Conservation (phyloP, 768 basidiomycete genomes). For the Termitomyces sp. region DNA sequence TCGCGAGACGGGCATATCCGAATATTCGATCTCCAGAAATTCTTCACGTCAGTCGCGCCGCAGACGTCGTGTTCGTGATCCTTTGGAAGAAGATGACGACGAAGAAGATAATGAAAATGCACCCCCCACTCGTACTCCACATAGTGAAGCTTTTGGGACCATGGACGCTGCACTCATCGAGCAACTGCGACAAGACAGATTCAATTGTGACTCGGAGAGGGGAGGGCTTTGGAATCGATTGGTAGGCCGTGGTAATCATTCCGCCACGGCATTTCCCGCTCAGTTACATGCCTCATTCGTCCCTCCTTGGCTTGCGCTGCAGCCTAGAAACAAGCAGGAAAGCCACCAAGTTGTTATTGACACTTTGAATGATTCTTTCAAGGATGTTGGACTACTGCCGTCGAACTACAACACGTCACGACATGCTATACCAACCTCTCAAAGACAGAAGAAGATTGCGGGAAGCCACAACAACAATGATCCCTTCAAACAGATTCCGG, state of each 20-base stretch:
- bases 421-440: constrained; percentile 16
- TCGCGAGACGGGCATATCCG: constrained; percentile 1
- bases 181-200: constrained; percentile 25
- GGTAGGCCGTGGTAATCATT: constrained; percentile 14
- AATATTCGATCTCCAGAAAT: constrained; percentile 12
- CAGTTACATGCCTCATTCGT: constrained; percentile 25
- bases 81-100: constrained; percentile 21
- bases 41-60: constrained; percentile 17
- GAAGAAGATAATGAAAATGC: constrained; percentile 13
- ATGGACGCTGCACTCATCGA: constrained; percentile 52
- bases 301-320: constrained; percentile 62
- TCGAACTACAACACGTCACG: constrained; percentile 32
- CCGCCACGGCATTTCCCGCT: constrained; percentile 15
- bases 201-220: constrained; percentile 19
- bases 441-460: constrained; percentile 26
- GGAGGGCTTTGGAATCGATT: constrained; percentile 19
- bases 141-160: constrained; percentile 57
- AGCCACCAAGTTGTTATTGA: constrained; percentile 63
- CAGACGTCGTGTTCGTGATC: constrained; percentile 24
- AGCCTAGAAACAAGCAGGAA: constrained; percentile 61
- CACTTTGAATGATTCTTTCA: constrained; percentile 70
- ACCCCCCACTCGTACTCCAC: constrained; percentile 46
- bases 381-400: constrained; percentile 73
- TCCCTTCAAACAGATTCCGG: constrained; percentile 57
- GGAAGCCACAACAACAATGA: constrained; percentile 24